Evolutionary conservation across 345 rosid species (phyloP).

Genomic region (Erucastrum elatum): DNA sequence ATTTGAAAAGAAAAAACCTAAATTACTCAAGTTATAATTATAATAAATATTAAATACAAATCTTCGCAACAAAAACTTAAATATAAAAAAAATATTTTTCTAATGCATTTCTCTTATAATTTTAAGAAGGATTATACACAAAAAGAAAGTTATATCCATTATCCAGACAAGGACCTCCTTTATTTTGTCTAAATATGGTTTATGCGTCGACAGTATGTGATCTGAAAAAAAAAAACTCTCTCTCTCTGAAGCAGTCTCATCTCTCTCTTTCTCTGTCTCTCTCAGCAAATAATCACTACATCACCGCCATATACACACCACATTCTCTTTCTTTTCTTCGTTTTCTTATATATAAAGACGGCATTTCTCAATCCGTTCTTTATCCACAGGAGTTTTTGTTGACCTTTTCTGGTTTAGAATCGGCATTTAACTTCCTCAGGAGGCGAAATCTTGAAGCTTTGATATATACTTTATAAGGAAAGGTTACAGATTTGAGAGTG

Average conservation of each 20-base stretch:
- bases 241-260: conserved; percentile 32
- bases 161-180: no score
- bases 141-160: no score
- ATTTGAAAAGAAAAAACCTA: no score
- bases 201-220: neutral
- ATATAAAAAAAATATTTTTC: no score
- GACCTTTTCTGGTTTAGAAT: conserved; percentile 3
- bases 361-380: conserved; percentile 23
- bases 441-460: conserved; percentile 7
- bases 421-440: conserved; percentile 9
- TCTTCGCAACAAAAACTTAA: no score
- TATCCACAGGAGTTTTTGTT: neutral
- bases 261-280: conserved; percentile 4
- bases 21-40: no score
- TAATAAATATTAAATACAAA: no score
- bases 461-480: neutral
- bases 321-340: neutral
- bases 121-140: no score
- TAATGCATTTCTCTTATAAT: no score
- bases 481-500: conserved; percentile 14
- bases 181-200: conserved; percentile 9
- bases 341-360: neutral
- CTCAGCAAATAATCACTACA: conserved; percentile 36
- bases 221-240: neutral
- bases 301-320: conserved; percentile 29